These are phyloP conservation scores for Papilionanthe hybrid DNA, from an alignment of 116 monocot genomes.

Conservation along the genomic window DNA sequence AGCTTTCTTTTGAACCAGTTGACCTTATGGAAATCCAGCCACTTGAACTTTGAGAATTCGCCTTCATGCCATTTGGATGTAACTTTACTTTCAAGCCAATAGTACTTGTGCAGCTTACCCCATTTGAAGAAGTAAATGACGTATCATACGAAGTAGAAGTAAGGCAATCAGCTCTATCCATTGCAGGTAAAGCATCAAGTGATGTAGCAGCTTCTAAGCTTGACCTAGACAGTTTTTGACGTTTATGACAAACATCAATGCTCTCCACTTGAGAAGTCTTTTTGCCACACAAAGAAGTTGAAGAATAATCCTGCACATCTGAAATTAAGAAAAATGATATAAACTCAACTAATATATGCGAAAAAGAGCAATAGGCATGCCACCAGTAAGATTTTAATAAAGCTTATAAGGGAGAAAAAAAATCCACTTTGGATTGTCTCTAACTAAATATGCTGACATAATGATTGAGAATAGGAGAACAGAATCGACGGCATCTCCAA, in stretches of 20 bases:
- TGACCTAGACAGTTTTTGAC: slow-evolving; percentile 26
- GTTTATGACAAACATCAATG: slow-evolving; percentile 30
- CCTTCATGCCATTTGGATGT: slow-evolving; percentile 26
- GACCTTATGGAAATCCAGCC: slow-evolving; percentile 65
- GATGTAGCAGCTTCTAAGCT: slow-evolving; percentile 23
- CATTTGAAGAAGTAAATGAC: slow-evolving; percentile 20
- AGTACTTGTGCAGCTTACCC: slow-evolving; percentile 19
- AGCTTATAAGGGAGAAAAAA: not conserved
- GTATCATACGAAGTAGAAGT: slow-evolving; percentile 28
- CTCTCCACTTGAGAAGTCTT: slow-evolving; percentile 10
- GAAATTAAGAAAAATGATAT: not conserved
- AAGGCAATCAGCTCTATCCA: slow-evolving; percentile 14
- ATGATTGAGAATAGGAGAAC: not conserved
- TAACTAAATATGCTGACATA: not conserved
- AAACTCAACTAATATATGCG: not conserved
- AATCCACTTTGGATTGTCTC: not conserved
- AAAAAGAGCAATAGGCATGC: not conserved
- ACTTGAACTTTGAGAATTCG: slow-evolving; percentile 27
- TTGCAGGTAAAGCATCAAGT: slow-evolving; percentile 6
- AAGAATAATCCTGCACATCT: slow-evolving; percentile 6
- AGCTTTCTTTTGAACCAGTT: slow-evolving; percentile 31
- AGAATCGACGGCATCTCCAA: not conserved
- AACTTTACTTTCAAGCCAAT: slow-evolving; percentile 17
- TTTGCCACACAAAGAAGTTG: not conserved
- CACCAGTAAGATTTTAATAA: not conserved